A percentile compares a stretch with the other conserved stretches of the same genome.
These are phyloP conservation scores for Phytophthora podocarpi DNA, from an alignment of 352 stramenopile species.

Conservation along the genomic window DNA sequence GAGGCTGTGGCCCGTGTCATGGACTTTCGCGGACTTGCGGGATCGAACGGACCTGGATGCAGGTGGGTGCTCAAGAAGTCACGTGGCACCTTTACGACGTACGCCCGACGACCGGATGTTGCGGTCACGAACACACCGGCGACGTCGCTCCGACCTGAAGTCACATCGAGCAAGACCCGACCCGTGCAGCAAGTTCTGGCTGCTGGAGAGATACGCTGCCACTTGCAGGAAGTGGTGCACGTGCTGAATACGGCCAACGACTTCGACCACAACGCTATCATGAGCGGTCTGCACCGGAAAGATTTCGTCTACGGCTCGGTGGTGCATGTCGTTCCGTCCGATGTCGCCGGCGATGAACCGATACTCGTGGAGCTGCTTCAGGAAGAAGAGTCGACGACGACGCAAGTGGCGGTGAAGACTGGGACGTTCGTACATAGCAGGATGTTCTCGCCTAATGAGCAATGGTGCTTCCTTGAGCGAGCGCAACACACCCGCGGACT, in stretches of 20 bases:
- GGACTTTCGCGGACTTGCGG: constrained; percentile 30
- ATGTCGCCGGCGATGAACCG: not conserved
- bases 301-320: constrained; percentile 46
- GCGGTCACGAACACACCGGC: not conserved
- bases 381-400: constrained; percentile 16
- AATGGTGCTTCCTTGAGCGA: constrained; percentile 51
- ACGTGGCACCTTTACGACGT: constrained; percentile 28
- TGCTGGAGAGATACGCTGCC: constrained; percentile 30
- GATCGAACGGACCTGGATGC: constrained; percentile 6
- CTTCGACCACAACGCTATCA: constrained; percentile 35
- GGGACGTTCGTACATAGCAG: constrained; percentile 41
- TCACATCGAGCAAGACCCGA: not conserved
- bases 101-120: constrained; percentile 8
- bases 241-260: constrained; percentile 29
- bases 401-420: constrained; percentile 43
- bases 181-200: constrained; percentile 27
- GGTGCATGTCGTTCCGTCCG: constrained; percentile 29
- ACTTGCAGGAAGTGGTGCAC: constrained; percentile 34
- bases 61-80: constrained; percentile 31
- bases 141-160: not conserved
- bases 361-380: constrained; percentile 17
- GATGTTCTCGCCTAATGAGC: constrained; percentile 44
- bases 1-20: constrained; percentile 20
- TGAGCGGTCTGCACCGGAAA: constrained; percentile 33
- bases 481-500: constrained; percentile 10